Conservation (phyloP, 129 eudicot genomes). For the Lactuca sativa region DNA sequence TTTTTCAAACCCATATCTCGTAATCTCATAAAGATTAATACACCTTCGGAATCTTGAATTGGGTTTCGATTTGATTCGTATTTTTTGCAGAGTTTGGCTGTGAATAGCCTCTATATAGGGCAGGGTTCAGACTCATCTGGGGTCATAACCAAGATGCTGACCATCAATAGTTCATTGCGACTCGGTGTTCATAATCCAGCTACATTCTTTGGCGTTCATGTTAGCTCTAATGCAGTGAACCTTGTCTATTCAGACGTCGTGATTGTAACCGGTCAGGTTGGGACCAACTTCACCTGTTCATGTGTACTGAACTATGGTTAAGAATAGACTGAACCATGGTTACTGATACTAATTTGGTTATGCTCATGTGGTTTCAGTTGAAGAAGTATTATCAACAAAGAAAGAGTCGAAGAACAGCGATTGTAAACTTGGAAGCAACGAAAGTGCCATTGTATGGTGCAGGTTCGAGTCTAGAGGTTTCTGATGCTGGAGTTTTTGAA, state of each 20-base stretch:
- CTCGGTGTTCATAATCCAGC: slow-evolving; percentile 83
- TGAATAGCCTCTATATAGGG: slow-evolving; percentile 61
- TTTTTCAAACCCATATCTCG: slow-evolving; percentile 3
- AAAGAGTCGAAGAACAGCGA: slow-evolving; percentile 57
- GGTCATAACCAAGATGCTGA: slow-evolving; percentile 78
- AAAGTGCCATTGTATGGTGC: slow-evolving; percentile 94
- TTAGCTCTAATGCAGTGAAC: slow-evolving; percentile 77
- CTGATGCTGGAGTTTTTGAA: slow-evolving; percentile 37
- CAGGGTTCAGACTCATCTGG: slow-evolving; percentile 85
- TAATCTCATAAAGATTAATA: neutral
- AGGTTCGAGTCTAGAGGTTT: slow-evolving; percentile 57
- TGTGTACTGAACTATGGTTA: slow-evolving; percentile 1
- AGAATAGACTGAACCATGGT: neutral
- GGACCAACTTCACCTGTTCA: slow-evolving; percentile 7
- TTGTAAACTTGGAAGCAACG: slow-evolving; percentile 55
- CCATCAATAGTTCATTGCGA: slow-evolving; percentile 72
- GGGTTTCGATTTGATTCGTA: neutral
- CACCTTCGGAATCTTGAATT: slow-evolving; percentile 1
- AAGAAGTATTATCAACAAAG: slow-evolving; percentile 83
- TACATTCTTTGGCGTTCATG: slow-evolving; percentile 90
- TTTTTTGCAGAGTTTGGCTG: slow-evolving; percentile 68
- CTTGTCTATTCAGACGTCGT: slow-evolving; percentile 68
- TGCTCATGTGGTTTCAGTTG: slow-evolving; percentile 41
- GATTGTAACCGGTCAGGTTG: slow-evolving; percentile 85
- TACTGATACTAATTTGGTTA: neutral